These are phyloP conservation scores for Amorphotheca resinae DNA, from an alignment of 495 filamentous ascomycete species.

Conservation along the genomic window DNA sequence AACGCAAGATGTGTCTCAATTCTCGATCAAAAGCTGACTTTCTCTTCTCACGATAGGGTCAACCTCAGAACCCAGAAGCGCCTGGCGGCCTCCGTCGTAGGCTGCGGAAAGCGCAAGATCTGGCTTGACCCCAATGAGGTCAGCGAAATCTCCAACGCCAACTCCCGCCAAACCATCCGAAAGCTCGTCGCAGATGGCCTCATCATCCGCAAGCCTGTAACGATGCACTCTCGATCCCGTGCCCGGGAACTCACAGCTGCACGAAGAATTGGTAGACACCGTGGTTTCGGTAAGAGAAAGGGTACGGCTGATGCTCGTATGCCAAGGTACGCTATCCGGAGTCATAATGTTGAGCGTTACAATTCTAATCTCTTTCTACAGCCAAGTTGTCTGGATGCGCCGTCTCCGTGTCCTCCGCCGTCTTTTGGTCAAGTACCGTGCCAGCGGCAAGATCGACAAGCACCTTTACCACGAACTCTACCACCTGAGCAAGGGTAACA, in stretches of 20 bases:
- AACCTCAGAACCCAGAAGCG: conserved; percentile 99
- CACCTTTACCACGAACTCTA: conserved; percentile 99
- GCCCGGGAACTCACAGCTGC: conserved; percentile 84
- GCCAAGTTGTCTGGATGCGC: conserved; percentile 98
- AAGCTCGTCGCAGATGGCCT: conserved; percentile 99
- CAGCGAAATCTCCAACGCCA: conserved; percentile 99
- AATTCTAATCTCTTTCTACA: conserved; percentile 28
- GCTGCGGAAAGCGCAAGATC: conserved; percentile 99
- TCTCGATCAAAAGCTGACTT: conserved; percentile 11
- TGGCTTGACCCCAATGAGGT: conserved; percentile 99
- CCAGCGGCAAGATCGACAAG: conserved; percentile 99
- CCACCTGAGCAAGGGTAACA: conserved; percentile 99
- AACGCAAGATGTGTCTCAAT: conserved; percentile 9
- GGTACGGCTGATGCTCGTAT: conserved; percentile 99
- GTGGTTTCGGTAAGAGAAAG: conserved; percentile 99
- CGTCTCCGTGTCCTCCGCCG: conserved; percentile 97
- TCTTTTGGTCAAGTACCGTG: conserved; percentile 98
- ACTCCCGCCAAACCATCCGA: conserved; percentile 99
- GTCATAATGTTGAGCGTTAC: neutral
- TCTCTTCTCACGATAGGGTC: conserved; percentile 53
- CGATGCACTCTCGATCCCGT: conserved; percentile 96
- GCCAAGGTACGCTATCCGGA: conserved; percentile 63
- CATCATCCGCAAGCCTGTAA: conserved; percentile 99
- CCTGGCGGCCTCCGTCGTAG: conserved; percentile 93
- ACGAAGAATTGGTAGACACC: conserved; percentile 86